These are phyloP conservation scores for Cyclostephanos tholiformis DNA, from an alignment of 108 stramenopile species.

Conservation along the genomic window DNA sequence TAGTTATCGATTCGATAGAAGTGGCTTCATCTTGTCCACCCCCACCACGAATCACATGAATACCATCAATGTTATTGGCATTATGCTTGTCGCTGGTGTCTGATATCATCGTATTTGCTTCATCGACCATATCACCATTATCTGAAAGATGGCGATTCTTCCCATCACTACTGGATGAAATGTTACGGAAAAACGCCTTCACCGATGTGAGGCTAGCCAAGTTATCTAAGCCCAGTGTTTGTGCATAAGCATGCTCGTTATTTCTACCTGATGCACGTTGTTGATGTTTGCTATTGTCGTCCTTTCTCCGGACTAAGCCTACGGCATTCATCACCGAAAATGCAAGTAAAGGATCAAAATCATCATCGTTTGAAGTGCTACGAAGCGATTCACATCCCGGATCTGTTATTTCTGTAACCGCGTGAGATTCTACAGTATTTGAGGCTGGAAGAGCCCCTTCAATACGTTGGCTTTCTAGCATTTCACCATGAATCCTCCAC, in stretches of 20 bases:
- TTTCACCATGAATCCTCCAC: conserved; percentile 41
- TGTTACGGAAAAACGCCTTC: conserved; percentile 16
- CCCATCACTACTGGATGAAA: conserved; percentile 5
- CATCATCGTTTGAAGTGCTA: background rate
- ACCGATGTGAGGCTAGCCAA: conserved; percentile 23
- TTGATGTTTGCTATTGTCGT: conserved; percentile 4
- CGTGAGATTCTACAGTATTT: background rate
- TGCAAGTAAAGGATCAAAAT: conserved; percentile 64
- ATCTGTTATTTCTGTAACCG: background rate
- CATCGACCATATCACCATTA: conserved; percentile 1
- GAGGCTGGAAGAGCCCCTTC: background rate
- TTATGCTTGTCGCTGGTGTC: conserved; percentile 10
- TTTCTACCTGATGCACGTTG: background rate
- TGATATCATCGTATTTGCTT: background rate
- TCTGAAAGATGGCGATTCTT: conserved; percentile 21
- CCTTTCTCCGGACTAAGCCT: conserved; percentile 54
- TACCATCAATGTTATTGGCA: conserved; percentile 3
- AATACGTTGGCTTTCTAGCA: conserved; percentile 27
- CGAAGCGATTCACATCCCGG: background rate
- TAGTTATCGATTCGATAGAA: conserved; percentile 8
- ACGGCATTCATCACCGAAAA: conserved; percentile 71
- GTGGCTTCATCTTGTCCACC: conserved; percentile 21
- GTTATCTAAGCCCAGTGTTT: conserved; percentile 19
- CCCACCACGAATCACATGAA: conserved; percentile 39
- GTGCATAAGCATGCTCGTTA: conserved; percentile 8